A percentile compares a stretch with the other conserved stretches of the same genome.
phyloP scores from a whole-genome alignment of 2,329 filamentous ascomycete genomes.

The Sclerotinia borealis region DNA sequence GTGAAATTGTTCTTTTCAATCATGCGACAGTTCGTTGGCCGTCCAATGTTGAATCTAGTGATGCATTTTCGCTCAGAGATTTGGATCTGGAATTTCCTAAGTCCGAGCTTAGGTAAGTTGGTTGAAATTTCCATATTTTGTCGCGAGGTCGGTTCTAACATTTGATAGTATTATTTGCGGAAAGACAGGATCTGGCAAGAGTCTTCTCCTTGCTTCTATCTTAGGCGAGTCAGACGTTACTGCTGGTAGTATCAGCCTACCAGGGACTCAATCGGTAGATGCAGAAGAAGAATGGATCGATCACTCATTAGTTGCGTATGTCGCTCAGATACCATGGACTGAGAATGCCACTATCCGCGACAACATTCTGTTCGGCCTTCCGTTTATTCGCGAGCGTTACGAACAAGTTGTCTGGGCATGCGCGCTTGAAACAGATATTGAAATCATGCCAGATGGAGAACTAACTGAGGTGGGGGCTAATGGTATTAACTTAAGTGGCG shows the following conservation, averaged over 20 bases:
- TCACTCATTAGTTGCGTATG: slow-evolving; percentile 63
- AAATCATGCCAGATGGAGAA: slow-evolving; percentile 70
- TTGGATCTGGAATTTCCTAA: no score
- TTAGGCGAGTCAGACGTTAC: slow-evolving; percentile 70
- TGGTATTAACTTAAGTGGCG: slow-evolving; percentile 77
- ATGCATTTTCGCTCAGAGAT: no score
- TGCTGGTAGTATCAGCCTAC: slow-evolving; percentile 52
- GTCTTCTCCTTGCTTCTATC: slow-evolving; percentile 64
- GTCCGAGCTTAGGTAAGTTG: slow-evolving; percentile 49
- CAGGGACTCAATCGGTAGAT: slow-evolving; percentile 42
- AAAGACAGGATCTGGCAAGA: slow-evolving; percentile 76
- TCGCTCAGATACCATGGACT: slow-evolving; percentile 75
- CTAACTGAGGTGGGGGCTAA: slow-evolving; percentile 77
- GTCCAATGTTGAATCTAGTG: no score
- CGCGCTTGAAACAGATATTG: slow-evolving; percentile 67
- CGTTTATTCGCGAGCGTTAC: slow-evolving; percentile 63
- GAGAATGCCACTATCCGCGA: slow-evolving; percentile 73
- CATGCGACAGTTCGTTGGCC: slow-evolving; percentile 69
- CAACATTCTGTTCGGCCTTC: slow-evolving; percentile 73
- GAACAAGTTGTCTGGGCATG: slow-evolving; percentile 64
- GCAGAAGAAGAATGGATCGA: slow-evolving; percentile 61
- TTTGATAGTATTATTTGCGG: slow-evolving; percentile 61
- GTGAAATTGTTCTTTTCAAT: slow-evolving; percentile 57
- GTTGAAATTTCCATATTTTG: slow-evolving; percentile 57
- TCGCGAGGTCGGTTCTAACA: not conserved